Evolutionary conservation across 1,284 basidiomycete genomes (phyloP).

Genomic region (Rhizoctonia solani): DNA sequence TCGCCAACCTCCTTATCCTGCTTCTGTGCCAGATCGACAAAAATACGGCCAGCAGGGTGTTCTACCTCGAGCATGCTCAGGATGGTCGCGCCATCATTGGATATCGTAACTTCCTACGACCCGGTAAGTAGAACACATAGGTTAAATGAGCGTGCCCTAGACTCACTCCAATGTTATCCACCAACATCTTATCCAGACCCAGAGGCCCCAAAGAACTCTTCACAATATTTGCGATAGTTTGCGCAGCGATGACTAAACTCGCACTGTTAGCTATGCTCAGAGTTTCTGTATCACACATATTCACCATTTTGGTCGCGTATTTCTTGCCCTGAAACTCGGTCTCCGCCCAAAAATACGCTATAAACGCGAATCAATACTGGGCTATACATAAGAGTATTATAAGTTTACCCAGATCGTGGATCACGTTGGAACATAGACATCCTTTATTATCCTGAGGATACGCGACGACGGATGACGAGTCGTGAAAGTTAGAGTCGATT

Average conservation of each 20-base stretch:
- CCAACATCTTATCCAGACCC: slow-evolving; percentile 96
- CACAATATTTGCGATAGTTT: slow-evolving; percentile 96
- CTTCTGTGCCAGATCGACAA: slow-evolving; percentile 98
- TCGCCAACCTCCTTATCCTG: slow-evolving; percentile 99
- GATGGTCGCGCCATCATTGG: slow-evolving; percentile 99
- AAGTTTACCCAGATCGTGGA: slow-evolving; percentile 52
- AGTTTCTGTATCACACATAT: slow-evolving; percentile 39
- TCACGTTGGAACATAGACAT: slow-evolving; percentile 78
- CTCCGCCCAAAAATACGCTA: slow-evolving; percentile 91
- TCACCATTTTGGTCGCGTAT: slow-evolving; percentile 95
- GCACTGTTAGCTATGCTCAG: neutral
- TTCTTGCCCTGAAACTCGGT: slow-evolving; percentile 92
- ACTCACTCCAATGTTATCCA: slow-evolving; percentile 95
- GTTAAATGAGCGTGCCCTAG: slow-evolving; percentile 7
- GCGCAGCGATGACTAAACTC: slow-evolving; percentile 83
- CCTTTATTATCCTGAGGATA: slow-evolving; percentile 18
- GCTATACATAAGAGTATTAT: neutral
- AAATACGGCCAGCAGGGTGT: slow-evolving; percentile 93
- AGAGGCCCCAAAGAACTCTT: slow-evolving; percentile 96
- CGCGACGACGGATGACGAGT: slow-evolving; percentile 33
- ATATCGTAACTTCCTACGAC: slow-evolving; percentile 93
- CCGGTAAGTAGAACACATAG: slow-evolving; percentile 32
- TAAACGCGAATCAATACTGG: slow-evolving; percentile 45
- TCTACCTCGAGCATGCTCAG: slow-evolving; percentile 90
- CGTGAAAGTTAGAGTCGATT: slow-evolving; percentile 33